Percentiles rank a stretch among this genome's conserved stretches.
Conservation (phyloP, 345 rosid genomes). For the Gossypium thurberi region DNA sequence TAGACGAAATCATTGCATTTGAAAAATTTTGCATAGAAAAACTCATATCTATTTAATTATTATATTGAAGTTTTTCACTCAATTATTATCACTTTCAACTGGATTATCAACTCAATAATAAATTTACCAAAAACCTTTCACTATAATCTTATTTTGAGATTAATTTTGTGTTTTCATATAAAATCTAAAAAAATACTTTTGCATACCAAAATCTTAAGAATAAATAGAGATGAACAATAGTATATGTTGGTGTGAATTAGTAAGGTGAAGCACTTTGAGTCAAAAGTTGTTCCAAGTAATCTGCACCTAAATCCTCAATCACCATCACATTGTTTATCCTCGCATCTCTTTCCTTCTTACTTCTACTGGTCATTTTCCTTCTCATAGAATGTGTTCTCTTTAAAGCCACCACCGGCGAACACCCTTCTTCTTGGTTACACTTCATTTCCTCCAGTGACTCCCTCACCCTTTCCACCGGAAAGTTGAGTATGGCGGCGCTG, state of each 20-base stretch:
- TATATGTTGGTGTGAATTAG: conserved; percentile 13
- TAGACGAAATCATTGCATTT: no score
- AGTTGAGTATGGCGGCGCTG: conserved; percentile 62
- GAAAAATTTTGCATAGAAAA: no score
- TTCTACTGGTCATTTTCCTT: conserved; percentile 39
- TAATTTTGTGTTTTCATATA: no score
- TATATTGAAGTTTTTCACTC: no score
- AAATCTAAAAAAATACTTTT: no score
- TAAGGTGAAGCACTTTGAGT: conserved; percentile 22
- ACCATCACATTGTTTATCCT: conserved; percentile 49
- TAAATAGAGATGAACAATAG: not conserved
- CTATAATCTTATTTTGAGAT: no score
- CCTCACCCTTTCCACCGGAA: conserved; percentile 64
- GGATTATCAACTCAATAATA: no score
- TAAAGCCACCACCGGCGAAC: conserved; percentile 84
- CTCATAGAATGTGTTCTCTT: conserved; percentile 77
- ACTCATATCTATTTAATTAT: no score
- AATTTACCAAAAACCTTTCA: no score
- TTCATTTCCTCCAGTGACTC: conserved; percentile 61
- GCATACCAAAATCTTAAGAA: no score
- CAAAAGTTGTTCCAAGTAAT: conserved; percentile 65
- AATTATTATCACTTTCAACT: no score
- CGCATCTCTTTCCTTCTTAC: conserved; percentile 32
- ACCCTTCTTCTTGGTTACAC: conserved; percentile 42
- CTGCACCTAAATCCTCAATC: conserved; percentile 74